These are phyloP conservation scores for Penicillium tannophilum DNA, from an alignment of 495 filamentous ascomycete genomes.

Conservation along the genomic window DNA sequence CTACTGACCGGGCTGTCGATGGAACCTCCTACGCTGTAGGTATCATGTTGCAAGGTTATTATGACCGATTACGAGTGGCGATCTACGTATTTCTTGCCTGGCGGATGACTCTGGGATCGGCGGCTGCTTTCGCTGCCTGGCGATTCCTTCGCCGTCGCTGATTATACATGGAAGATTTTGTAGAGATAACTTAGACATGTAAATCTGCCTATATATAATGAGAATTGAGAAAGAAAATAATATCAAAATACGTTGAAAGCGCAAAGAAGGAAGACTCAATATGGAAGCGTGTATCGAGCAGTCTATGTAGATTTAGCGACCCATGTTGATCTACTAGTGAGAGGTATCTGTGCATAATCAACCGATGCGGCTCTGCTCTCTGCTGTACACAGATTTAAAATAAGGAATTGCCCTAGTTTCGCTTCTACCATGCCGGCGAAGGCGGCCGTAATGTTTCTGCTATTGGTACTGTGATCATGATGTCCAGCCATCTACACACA, in stretches of 20 bases:
- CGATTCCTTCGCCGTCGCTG: constrained; percentile 28
- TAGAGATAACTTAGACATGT: constrained; percentile 7
- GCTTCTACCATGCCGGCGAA: constrained; percentile 39
- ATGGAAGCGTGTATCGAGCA: too few species aligned
- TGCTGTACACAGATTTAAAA: too few species aligned
- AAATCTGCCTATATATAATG: background rate
- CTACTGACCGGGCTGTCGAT: constrained; percentile 29
- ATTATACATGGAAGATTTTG: constrained; percentile 4
- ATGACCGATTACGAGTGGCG: constrained; percentile 61
- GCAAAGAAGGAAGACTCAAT: too few species aligned
- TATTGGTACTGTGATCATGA: constrained; percentile 49
- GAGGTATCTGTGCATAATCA: too few species aligned
- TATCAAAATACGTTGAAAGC: background rate
- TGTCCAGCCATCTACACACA: constrained; percentile 43
- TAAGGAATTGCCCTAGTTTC: too few species aligned
- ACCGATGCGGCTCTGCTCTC: too few species aligned
- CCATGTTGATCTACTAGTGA: too few species aligned
- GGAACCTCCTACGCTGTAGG: constrained; percentile 53
- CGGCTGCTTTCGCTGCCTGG: constrained; percentile 36
- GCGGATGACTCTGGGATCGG: constrained; percentile 38
- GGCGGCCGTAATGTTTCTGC: constrained; percentile 48
- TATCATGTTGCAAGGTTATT: constrained; percentile 70
- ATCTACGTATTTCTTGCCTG: constrained; percentile 54
- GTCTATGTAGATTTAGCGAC: too few species aligned
- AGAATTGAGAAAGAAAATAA: background rate